Conservation (phyloP, 139 green algal genomes). For the Chlorella ohadii region DNA sequence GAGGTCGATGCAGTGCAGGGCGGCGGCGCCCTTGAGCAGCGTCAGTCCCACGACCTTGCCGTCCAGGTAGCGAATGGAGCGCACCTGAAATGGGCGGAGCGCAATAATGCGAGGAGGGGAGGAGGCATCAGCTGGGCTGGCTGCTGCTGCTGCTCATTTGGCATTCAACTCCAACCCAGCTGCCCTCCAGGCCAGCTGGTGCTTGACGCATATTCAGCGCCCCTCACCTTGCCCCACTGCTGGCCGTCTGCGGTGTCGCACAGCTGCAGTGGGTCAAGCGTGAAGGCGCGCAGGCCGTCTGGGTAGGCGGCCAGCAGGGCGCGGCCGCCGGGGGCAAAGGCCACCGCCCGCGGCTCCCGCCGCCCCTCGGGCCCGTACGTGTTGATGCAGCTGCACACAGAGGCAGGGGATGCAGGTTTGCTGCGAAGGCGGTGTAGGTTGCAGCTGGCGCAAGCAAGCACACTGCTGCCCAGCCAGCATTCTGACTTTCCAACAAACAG, state of each 20-base stretch:
- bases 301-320: conserved; percentile 27
- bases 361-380: conserved; percentile 9
- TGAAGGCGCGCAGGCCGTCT: conserved; percentile 32
- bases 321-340: conserved; percentile 9
- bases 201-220: too few relatives aligned
- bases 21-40: neutral
- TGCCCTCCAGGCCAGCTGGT: too few relatives aligned
- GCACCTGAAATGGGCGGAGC: neutral
- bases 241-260: conserved; percentile 8
- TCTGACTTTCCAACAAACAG: too few relatives aligned
- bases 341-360: conserved; percentile 14
- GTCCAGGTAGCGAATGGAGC: conserved; percentile 4
- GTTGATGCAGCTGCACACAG: conserved; percentile 5
- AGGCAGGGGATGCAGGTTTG: neutral
- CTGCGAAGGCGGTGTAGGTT: neutral
- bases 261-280: conserved; percentile 10
- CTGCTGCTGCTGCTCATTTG: too few relatives aligned
- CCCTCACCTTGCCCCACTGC: conserved; percentile 25
- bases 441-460: neutral
- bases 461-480: neutral
- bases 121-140: too few relatives aligned
- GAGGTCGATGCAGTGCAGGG: conserved; percentile 8
- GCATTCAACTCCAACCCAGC: too few relatives aligned
- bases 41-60: conserved; percentile 23
- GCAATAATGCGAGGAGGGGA: neutral